A percentile compares a stretch with the other conserved stretches of the same genome.
phyloP scores from a whole-genome alignment of 202 grass and related monocot species.

The Dendrocalamus latiflorus region DNA sequence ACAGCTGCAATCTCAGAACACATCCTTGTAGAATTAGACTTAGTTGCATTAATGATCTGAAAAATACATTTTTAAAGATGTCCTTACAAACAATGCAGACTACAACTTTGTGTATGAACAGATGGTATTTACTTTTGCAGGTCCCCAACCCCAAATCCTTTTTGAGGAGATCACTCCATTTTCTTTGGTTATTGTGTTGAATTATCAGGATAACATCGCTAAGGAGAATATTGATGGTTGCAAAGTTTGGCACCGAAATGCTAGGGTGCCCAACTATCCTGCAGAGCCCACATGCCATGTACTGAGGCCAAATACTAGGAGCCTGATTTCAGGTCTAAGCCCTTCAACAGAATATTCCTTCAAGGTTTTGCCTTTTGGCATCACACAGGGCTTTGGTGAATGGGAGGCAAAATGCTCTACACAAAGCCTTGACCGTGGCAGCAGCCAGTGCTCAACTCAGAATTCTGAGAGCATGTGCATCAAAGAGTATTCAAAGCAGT shows the following conservation, averaged over 20 bases:
- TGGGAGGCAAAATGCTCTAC: constrained; percentile 69
- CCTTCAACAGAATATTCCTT: constrained; percentile 70
- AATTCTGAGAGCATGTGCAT: constrained; percentile 44
- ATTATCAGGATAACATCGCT: constrained; percentile 41
- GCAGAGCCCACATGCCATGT: constrained; percentile 64
- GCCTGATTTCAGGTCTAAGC: constrained; percentile 59
- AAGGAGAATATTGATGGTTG: constrained; percentile 60
- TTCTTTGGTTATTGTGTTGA: constrained; percentile 58
- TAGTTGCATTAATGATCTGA: neutral
- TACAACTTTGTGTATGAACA: constrained; percentile 17
- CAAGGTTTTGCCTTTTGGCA: constrained; percentile 66
- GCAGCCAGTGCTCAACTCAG: constrained; percentile 61
- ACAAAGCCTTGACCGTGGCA: constrained; percentile 43
- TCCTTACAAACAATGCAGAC: neutral
- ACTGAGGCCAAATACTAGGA: constrained; percentile 55
- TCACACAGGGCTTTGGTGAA: constrained; percentile 33
- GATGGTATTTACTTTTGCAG: constrained; percentile 39
- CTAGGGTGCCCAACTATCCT: constrained; percentile 39
- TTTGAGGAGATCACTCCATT: constrained; percentile 57
- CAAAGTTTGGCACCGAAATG: constrained; percentile 71
- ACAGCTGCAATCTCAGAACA: neutral
- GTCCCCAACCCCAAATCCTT: constrained; percentile 44
- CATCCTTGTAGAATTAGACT: neutral
- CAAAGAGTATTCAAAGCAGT: constrained; percentile 29
- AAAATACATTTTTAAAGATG: neutral